Evolutionary conservation across 306 rosid species (phyloP).

Genomic region (Hippophae tibetana): DNA sequence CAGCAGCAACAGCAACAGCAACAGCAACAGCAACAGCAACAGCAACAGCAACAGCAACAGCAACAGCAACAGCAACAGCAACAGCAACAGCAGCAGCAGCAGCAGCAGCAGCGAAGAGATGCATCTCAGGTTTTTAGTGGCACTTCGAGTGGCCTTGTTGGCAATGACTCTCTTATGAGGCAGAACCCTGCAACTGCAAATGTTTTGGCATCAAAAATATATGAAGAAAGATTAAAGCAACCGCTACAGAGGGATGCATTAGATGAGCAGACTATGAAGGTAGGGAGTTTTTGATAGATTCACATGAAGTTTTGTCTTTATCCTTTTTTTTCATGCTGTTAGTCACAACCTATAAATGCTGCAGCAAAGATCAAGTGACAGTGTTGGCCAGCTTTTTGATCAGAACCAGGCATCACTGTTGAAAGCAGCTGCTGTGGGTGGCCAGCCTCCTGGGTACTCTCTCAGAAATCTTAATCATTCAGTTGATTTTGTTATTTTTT

Average conservation of each 20-base stretch:
- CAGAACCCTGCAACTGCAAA: constrained; percentile 37
- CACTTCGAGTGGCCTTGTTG: constrained; percentile 24
- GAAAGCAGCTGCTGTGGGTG: constrained; percentile 35
- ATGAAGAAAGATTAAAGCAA: constrained; percentile 37
- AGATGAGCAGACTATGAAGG: constrained; percentile 40
- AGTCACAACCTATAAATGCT: constrained; percentile 13
- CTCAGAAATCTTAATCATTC: neutral
- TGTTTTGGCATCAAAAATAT: constrained; percentile 32
- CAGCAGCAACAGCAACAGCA: constrained; percentile 29
- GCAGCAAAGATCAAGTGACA: constrained; percentile 46
- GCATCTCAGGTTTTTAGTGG: constrained; percentile 33
- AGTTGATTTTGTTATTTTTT: constrained; percentile 11
- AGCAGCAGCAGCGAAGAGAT: constrained; percentile 30
- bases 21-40: constrained; percentile 13
- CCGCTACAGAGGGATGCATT: constrained; percentile 42
- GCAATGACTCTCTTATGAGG: constrained; percentile 34
- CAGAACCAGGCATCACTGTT: constrained; percentile 30
- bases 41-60: constrained; percentile 33
- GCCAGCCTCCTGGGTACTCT: constrained; percentile 56
- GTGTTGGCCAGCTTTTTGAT: constrained; percentile 32
- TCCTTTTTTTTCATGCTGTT: constrained; percentile 7
- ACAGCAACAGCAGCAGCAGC: neutral
- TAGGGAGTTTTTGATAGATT: constrained; percentile 23
- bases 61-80: constrained; percentile 9
- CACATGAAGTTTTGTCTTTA: constrained; percentile 1